Percentiles rank a stretch among this genome's conserved stretches.
These are phyloP conservation scores for Sporothrix sp. DNA, from an alignment of 2,329 filamentous ascomycete genomes.

Conservation along the genomic window DNA sequence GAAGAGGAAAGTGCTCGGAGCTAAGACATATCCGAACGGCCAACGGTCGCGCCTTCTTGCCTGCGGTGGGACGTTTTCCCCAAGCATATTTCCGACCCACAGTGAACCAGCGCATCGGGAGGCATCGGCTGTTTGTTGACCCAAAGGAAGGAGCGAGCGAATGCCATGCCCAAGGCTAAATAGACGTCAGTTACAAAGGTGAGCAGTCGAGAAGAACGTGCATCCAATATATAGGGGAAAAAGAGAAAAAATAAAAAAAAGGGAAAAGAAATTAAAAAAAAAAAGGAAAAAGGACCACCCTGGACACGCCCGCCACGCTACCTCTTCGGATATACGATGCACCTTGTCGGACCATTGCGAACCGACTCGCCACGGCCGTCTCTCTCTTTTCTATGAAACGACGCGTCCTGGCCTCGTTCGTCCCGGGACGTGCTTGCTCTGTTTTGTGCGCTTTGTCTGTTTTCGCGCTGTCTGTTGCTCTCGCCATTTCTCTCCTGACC, in stretches of 20 bases:
- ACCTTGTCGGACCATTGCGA: background rate
- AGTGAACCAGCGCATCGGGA: background rate
- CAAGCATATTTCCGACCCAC: slow-evolving; percentile 6
- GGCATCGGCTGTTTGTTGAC: slow-evolving; percentile 3
- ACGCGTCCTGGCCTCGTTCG: background rate
- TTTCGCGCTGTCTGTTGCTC: background rate
- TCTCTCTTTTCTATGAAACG: slow-evolving; percentile 1
- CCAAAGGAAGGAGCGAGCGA: background rate
- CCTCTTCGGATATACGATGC: slow-evolving; percentile 4
- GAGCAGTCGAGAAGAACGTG: too few relatives aligned
- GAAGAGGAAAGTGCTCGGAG: slow-evolving; percentile 5
- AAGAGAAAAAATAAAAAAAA: background rate
- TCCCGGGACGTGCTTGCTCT: too few relatives aligned
- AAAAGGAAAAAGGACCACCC: background rate
- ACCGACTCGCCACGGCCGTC: background rate
- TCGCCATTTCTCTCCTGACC: background rate
- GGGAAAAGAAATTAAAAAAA: background rate
- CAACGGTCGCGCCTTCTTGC: background rate
- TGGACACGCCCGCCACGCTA: background rate
- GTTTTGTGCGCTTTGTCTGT: background rate
- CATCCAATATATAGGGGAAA: background rate
- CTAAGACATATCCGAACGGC: slow-evolving; percentile 3
- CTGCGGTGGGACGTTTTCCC: slow-evolving; percentile 8
- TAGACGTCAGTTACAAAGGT: too few relatives aligned
- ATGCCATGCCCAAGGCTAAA: too few relatives aligned